Evolutionary conservation across 164 flowering plant species (phyloP).

Genomic region (Cinnamomum micranthum): DNA sequence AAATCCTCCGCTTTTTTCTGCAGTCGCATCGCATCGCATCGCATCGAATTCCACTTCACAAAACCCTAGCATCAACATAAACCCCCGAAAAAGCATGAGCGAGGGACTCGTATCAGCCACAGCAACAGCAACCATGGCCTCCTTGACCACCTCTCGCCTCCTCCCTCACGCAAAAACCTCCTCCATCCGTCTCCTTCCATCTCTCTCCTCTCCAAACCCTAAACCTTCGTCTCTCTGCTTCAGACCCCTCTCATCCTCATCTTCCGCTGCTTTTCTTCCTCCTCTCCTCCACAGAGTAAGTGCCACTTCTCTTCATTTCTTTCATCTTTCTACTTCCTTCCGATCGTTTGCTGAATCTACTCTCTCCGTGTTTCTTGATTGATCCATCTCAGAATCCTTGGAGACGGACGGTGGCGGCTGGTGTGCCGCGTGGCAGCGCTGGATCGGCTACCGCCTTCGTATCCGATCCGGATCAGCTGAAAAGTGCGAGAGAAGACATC

Average conservation of each 20-base stretch:
- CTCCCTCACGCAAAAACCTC: background rate
- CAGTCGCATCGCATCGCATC: too few species aligned
- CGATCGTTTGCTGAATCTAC: background rate
- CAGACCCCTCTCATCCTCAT: background rate
- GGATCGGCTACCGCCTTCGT: constrained; percentile 47
- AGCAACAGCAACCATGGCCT: constrained; percentile 3
- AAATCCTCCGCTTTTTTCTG: too few species aligned
- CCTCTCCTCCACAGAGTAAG: background rate
- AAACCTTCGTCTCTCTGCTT: background rate
- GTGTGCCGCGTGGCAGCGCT: constrained; percentile 8
- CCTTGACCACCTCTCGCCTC: constrained; percentile 2
- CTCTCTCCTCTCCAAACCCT: background rate
- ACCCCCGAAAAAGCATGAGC: background rate
- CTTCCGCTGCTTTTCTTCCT: background rate
- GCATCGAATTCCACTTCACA: too few species aligned
- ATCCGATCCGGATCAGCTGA: constrained; percentile 74
- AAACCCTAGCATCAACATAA: too few species aligned
- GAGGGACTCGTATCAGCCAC: background rate
- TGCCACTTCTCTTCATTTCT: background rate
- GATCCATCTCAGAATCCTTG: background rate
- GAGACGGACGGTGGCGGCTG: background rate
- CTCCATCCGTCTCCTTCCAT: background rate
- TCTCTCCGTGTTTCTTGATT: background rate
- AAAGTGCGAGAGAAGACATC: constrained; percentile 78
- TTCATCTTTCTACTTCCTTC: background rate